These are phyloP conservation scores for Suillus tomentosus DNA, from an alignment of 768 basidiomycete species.

Conservation along the genomic window DNA sequence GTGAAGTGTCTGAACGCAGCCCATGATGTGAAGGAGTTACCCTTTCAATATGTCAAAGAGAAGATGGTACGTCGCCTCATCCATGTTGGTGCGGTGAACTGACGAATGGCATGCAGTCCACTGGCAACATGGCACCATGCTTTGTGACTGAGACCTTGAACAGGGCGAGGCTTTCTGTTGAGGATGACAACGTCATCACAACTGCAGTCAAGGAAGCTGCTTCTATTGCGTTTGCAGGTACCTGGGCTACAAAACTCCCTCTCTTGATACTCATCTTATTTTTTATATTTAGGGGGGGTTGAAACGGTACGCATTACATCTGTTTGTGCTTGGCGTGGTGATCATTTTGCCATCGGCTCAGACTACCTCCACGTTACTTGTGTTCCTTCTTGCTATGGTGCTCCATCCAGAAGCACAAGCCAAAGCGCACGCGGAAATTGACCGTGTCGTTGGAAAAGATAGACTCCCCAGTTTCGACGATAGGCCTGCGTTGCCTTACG, in stretches of 20 bases:
- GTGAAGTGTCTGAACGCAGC: neutral
- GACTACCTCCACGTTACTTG: neutral
- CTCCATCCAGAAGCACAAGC: neutral
- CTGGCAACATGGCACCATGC: neutral
- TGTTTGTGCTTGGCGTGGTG: neutral
- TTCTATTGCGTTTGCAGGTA: neutral
- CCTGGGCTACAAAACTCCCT: fast-evolving
- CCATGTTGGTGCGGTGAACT: neutral
- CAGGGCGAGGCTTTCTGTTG: neutral
- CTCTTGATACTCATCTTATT: neutral
- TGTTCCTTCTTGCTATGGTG: neutral
- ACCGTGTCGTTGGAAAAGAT: neutral
- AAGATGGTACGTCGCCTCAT: neutral
- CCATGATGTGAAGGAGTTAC: neutral
- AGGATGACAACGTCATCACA: neutral
- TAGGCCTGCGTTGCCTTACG: neutral
- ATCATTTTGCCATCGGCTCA: neutral
- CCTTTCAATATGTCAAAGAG: neutral
- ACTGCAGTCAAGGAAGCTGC: neutral
- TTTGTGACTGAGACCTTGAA: neutral
- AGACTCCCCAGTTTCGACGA: neutral
- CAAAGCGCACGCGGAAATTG: neutral
- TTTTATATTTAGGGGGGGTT: neutral
- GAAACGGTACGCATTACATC: neutral
- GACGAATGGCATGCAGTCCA: neutral